Evolutionary conservation across 1,284 basidiomycete genomes (phyloP).

Genomic region (Pseudozyma pruni): DNA sequence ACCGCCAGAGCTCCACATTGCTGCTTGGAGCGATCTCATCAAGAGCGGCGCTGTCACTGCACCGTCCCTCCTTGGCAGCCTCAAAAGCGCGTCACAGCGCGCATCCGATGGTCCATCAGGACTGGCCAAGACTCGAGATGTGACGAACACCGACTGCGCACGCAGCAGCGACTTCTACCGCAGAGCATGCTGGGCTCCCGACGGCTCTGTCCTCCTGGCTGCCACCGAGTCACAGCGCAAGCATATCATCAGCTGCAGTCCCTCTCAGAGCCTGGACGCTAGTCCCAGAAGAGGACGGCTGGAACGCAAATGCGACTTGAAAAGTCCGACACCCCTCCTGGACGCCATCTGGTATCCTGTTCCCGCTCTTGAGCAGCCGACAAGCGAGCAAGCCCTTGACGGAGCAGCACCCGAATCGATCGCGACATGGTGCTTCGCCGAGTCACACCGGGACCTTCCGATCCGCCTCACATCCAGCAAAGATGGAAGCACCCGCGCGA

Average conservation of each 20-base stretch:
- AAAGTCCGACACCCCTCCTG: constrained; percentile 48
- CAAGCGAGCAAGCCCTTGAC: not conserved
- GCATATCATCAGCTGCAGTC: constrained; percentile 25
- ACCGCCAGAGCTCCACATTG: constrained; percentile 24
- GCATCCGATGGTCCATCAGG: no score
- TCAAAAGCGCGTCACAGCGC: constrained; percentile 2
- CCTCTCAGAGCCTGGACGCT: no score
- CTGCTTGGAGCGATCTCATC: constrained; percentile 7
- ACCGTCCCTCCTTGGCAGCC: constrained; percentile 1
- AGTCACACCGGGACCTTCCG: constrained; percentile 48
- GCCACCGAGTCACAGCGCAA: constrained; percentile 48
- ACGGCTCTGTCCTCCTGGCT: constrained; percentile 47
- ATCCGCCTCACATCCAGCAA: constrained; percentile 44
- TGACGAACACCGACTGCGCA: no score
- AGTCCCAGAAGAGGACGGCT: not conserved
- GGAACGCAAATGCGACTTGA: not conserved
- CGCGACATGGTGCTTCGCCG: constrained; percentile 54
- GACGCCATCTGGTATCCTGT: constrained; percentile 56
- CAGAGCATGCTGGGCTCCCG: constrained; percentile 47
- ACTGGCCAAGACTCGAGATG: not conserved
- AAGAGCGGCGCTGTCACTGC: not conserved
- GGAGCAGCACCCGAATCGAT: not conserved
- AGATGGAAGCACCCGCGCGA: constrained; percentile 32
- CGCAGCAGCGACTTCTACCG: constrained; percentile 38
- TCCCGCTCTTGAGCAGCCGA: constrained; percentile 15